phyloP scores from a whole-genome alignment of 2,329 filamentous ascomycete species.

The Pleomassaria siparia region DNA sequence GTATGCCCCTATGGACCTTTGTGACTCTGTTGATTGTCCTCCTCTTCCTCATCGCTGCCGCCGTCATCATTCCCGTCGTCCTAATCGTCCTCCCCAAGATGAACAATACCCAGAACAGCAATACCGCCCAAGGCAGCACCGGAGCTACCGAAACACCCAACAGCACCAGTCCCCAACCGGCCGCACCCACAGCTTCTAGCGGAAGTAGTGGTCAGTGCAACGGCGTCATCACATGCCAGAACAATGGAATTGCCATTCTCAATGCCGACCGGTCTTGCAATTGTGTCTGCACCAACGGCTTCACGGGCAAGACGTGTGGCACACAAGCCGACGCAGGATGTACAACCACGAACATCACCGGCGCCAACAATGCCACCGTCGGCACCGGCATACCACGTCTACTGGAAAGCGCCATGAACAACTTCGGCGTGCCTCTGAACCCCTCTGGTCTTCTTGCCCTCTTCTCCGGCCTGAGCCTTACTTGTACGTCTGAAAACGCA shows the following conservation, averaged over 20 bases:
- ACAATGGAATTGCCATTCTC: constrained; percentile 77
- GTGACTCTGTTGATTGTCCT: constrained; percentile 66
- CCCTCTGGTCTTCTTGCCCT: constrained; percentile 69
- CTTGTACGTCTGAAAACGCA: constrained; percentile 82
- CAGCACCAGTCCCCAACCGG: constrained; percentile 16
- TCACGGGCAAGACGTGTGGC: constrained; percentile 66
- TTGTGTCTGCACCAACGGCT: constrained; percentile 88
- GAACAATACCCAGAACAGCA: constrained; percentile 34
- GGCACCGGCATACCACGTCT: constrained; percentile 77
- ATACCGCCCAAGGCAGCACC: constrained; percentile 18
- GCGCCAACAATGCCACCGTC: constrained; percentile 65
- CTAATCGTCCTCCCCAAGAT: constrained; percentile 61
- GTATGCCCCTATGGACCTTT: constrained; percentile 79
- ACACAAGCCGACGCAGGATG: constrained; percentile 56
- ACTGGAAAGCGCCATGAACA: constrained; percentile 62
- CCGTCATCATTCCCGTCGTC: constrained; percentile 75
- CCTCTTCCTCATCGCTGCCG: constrained; percentile 73
- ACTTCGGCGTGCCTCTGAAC: constrained; percentile 77
- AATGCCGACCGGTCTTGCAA: constrained; percentile 67
- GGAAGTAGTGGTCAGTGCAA: constrained; percentile 53
- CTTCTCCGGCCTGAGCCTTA: constrained; percentile 74
- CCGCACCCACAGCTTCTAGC: constrained; percentile 11
- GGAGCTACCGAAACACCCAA: constrained; percentile 27
- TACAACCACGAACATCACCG: constrained; percentile 51
- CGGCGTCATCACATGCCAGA: constrained; percentile 66